Evolutionary conservation across 2,329 filamentous ascomycete genomes (phyloP).

Genomic region (Hansfordia pulvinata): DNA sequence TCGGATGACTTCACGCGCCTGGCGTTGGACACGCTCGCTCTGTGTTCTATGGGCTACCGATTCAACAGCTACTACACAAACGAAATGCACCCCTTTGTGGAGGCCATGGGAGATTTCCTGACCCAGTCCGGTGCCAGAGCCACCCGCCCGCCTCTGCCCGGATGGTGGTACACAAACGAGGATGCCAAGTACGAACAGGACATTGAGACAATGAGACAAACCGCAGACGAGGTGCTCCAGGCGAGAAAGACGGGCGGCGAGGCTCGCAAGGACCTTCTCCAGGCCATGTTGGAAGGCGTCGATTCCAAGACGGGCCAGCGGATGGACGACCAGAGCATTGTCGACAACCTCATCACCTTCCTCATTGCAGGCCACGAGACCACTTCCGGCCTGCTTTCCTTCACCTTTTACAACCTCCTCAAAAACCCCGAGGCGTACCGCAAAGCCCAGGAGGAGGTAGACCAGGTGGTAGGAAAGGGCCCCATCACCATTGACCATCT

Average conservation of each 20-base stretch:
- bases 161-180: slow-evolving; percentile 32
- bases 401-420: slow-evolving; percentile 33
- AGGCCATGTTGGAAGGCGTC: slow-evolving; percentile 33
- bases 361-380: slow-evolving; percentile 42
- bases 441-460: slow-evolving; percentile 38
- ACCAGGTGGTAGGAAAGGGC: slow-evolving; percentile 30
- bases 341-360: slow-evolving; percentile 41
- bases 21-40: slow-evolving; percentile 47
- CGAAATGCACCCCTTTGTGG: slow-evolving; percentile 41
- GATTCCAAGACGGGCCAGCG: slow-evolving; percentile 36
- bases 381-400: slow-evolving; percentile 36
- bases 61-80: slow-evolving; percentile 47
- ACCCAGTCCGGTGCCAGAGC: slow-evolving; percentile 25
- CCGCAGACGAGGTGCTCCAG: slow-evolving; percentile 46
- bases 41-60: slow-evolving; percentile 40
- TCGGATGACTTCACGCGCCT: slow-evolving; percentile 52
- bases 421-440: slow-evolving; percentile 29
- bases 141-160: slow-evolving; percentile 28
- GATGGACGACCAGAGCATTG: slow-evolving; percentile 28
- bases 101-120: slow-evolving; percentile 36
- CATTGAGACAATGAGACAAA: slow-evolving; percentile 38
- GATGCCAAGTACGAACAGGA: slow-evolving; percentile 38
- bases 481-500: slow-evolving; percentile 31
- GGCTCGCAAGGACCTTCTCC: slow-evolving; percentile 52
- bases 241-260: slow-evolving; percentile 38